Base-by-base conservation (phyloP, 345 rosid genomes). In the Eucalyptus microcorys region DNA sequence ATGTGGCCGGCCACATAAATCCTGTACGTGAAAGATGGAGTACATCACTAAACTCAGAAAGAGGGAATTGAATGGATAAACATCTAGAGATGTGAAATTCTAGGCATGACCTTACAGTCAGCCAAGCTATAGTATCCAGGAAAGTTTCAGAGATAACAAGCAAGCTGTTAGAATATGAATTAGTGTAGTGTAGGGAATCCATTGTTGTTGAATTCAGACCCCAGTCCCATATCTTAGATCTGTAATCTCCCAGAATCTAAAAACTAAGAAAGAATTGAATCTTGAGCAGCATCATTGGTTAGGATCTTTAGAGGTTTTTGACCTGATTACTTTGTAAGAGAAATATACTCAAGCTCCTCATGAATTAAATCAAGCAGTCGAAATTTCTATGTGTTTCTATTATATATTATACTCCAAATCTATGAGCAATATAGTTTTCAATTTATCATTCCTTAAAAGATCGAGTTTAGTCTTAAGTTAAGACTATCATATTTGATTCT, bases 1-100 rank as follows among this genome's bases (percentile, higher is more conserved):
- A 92, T 96, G 93, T 3, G 99, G 97, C 61, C 96, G 89, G 68
- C 98, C 98, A 87, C 97, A 96, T 87, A 98, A 87, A 93, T 98
- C 99, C 98, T 98, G 92, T 53, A 90, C 49, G 3, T 71, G 83
- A 71, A 71, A 71, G 83, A 71, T 71, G 10, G 14, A 37, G 27
- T 19, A 71, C 27, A 22, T 71, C 83, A 10, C 83, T 37, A 37
- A 71, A 37, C 42, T 68, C 13, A 34, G 42, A 68, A 16, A 68
- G 13, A 34, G 42, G 15, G 17, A 37, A 68, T 34, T 4, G 80
- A 68, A 71, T 21, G 27, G 45, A 71, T 37, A 71, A 40, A 71
- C 83, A 71, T 37, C 83, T 71, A 71, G 47, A 37, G 83, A 71
- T 17, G 43, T 71, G 81, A 71, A 14, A 71, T 71, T 71, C 47